Evolutionary conservation across 1,284 basidiomycete species (phyloP).

Genomic region (Wallemia ichthyophaga): DNA sequence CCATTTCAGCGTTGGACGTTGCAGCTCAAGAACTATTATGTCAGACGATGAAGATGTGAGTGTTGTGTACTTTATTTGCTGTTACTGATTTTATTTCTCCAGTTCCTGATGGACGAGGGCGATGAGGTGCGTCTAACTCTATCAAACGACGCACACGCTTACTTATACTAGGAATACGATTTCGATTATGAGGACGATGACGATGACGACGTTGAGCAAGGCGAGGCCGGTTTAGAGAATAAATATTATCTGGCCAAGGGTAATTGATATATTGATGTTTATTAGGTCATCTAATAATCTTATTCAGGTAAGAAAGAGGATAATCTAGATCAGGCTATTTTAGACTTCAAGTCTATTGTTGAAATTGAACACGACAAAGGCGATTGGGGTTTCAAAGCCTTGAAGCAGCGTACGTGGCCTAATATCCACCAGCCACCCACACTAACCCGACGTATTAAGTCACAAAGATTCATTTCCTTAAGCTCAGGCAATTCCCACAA

Average conservation of each 20-base stretch:
- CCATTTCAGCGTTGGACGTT: background rate
- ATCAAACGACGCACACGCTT: background rate
- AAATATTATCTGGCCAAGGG: slow-evolving; percentile 95
- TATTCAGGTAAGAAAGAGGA: slow-evolving; percentile 60
- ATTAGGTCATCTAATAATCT: background rate
- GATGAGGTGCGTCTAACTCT: background rate
- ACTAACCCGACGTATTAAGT: slow-evolving; percentile 17
- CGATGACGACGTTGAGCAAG: slow-evolving; percentile 31
- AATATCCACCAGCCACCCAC: background rate
- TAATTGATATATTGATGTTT: slow-evolving; percentile 17
- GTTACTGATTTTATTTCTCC: background rate
- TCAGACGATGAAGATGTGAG: background rate
- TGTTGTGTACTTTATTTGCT: background rate
- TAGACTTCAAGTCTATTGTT: slow-evolving; percentile 59
- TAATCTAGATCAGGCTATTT: slow-evolving; percentile 57
- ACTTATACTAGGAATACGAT: slow-evolving; percentile 46
- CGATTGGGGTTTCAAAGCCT: slow-evolving; percentile 96
- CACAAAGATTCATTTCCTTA: slow-evolving; percentile 72
- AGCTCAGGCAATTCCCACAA: slow-evolving; percentile 42
- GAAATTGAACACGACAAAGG: slow-evolving; percentile 67
- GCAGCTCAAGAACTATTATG: background rate
- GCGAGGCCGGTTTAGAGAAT: slow-evolving; percentile 82
- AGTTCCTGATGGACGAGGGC: background rate
- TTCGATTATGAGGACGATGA: slow-evolving; percentile 85
- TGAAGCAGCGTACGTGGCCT: slow-evolving; percentile 39